These are phyloP conservation scores for Alternaria triticimaculans DNA, from an alignment of 2,329 filamentous ascomycete species.

Conservation along the genomic window DNA sequence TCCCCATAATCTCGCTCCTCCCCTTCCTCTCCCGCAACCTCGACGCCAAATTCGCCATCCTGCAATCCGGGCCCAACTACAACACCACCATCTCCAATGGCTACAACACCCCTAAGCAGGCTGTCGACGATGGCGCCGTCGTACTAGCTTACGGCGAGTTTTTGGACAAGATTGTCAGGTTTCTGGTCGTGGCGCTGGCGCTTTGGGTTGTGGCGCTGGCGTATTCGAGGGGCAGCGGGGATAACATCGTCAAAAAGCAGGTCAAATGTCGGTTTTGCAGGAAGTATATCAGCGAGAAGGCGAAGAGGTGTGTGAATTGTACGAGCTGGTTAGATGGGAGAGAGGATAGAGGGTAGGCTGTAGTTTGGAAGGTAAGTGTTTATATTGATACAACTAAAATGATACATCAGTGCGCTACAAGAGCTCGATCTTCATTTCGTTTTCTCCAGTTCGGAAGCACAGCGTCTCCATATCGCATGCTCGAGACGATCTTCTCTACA, in stretches of 20 bases:
- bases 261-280: conserved; percentile 73
- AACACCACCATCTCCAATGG: conserved; percentile 53
- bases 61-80: conserved; percentile 63
- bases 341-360: conserved; percentile 48
- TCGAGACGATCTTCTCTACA: neutral
- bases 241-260: conserved; percentile 74
- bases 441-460: neutral
- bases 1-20: conserved; percentile 72
- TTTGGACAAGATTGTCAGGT: conserved; percentile 69
- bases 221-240: conserved; percentile 67
- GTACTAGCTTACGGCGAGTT: conserved; percentile 77
- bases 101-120: conserved; percentile 75
- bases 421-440: neutral
- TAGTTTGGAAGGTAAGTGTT: neutral
- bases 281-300: conserved; percentile 69
- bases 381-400: neutral
- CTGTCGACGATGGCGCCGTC: conserved; percentile 73
- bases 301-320: conserved; percentile 63
- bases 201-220: conserved; percentile 69
- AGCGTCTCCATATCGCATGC: neutral
- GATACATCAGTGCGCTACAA: neutral
- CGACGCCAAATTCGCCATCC: conserved; percentile 75
- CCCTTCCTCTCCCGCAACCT: conserved; percentile 74
- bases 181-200: conserved; percentile 68
- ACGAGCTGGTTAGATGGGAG: conserved; percentile 65